Conservation (phyloP, 306 rosid species). For the Rosa rugosa region DNA sequence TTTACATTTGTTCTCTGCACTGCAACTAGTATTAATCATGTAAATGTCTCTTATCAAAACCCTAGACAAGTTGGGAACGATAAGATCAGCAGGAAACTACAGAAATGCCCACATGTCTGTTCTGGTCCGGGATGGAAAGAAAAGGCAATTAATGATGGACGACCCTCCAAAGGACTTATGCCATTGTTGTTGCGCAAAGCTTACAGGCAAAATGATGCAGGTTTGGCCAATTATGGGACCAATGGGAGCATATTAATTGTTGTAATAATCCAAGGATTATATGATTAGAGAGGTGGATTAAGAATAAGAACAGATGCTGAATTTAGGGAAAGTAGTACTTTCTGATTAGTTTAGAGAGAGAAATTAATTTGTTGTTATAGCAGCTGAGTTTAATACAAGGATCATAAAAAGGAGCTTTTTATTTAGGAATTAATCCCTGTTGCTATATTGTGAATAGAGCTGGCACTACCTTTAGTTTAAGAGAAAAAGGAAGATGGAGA, state of each 20-base stretch:
- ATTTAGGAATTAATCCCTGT: not conserved
- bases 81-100: slow-evolving; percentile 38
- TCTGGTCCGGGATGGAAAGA: slow-evolving; percentile 40
- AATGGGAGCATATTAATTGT: slow-evolving; percentile 46
- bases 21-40: slow-evolving; percentile 20
- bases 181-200: slow-evolving; percentile 56
- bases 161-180: slow-evolving; percentile 48
- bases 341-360: slow-evolving; percentile 19
- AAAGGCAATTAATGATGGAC: slow-evolving; percentile 43
- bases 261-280: slow-evolving; percentile 69
- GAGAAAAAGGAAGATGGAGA: slow-evolving; percentile 26
- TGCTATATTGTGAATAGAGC: slow-evolving; percentile 67
- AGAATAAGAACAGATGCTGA: slow-evolving; percentile 55
- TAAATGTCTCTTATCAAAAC: slow-evolving; percentile 49
- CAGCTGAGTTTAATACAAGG: slow-evolving; percentile 18
- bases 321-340: slow-evolving; percentile 29
- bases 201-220: slow-evolving; percentile 67
- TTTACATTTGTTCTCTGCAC: slow-evolving; percentile 4
- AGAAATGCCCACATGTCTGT: slow-evolving; percentile 43
- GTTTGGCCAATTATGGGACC: slow-evolving; percentile 48
- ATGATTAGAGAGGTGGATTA: slow-evolving; percentile 51
- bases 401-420: slow-evolving; percentile 41
- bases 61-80: slow-evolving; percentile 62
- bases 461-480: slow-evolving; percentile 68
- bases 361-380: slow-evolving; percentile 31